Evolutionary conservation across 495 filamentous ascomycete species (phyloP), one percentile per base, ranked within the genome.

Genomic region (Hypoxylon perforatum): DNA sequence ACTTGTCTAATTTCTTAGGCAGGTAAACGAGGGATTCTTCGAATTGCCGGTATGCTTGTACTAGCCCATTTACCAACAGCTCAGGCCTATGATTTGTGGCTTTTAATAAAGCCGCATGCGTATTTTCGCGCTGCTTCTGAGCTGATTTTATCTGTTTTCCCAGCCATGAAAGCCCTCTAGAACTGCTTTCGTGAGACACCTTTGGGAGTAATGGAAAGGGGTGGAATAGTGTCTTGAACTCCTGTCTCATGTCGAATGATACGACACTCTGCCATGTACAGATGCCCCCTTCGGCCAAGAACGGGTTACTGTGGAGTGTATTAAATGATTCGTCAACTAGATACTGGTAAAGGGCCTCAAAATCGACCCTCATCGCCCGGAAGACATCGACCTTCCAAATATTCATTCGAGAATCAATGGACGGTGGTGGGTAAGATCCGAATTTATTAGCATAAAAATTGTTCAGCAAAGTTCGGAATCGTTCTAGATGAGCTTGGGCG

Each of bases 341-440:
- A 52, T 84, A 86, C 36, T 85, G 81, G 67, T 89, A 90, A 0
- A 91, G 78, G 18, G 80, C 81, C 22, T 84, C 81, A 62, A 91
- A 87, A 56, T 91, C 88, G 18, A 77, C 70, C 36, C 83, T 83
- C 86, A 91, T 90, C 15, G 76, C 76, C 21, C 66, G 73, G 67
- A 82, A 86, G 2, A 85, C 70, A 3, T 78, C 68, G 57, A 82
- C 81, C n/a, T 84, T 79, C 60, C 87, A 87, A 10, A 80, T 73
- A 12, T 74, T 63, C 14, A 69, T 71, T 6, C 65, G 74, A 4
- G 52, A 36, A 23, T 78, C 73, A 44, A 63, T 59, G 0, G 71
- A 72, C 3, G 74, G 71, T 3, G 89, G 89, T 1, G 89, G 89
- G 72, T 88, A 91, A 70, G 86, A 88, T 3, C 88, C 88, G 44